Evolutionary conservation across 2,329 filamentous ascomycete genomes (phyloP), one percentile per base, ranked within the genome.

Genomic region (Colletotrichum limetticola): DNA sequence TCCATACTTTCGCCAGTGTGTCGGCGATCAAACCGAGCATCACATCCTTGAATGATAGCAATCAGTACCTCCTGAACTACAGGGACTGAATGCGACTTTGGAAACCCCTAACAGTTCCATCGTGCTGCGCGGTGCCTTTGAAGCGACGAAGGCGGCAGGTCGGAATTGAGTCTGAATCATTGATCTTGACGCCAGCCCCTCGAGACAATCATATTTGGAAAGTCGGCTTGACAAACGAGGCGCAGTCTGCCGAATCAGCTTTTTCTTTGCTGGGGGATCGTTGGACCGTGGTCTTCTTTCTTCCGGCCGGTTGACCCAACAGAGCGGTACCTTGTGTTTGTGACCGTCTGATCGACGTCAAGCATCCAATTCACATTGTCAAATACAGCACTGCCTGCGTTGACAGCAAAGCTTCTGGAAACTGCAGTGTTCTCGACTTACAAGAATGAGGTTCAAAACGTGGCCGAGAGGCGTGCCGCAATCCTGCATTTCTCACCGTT

Each of bases 331-430:
- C 14, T 16, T 26, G 35, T 32, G 58, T 35, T 16, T 61, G 35
- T 61, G 58, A 7, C 59, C 59, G 59, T 62, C 59, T 62, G 59
- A 52, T 62, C 59, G 24, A 30, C 59, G 19, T 42, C 58, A 46
- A 49, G 35, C 37, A 28, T 61, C n/a, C 8, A 12, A n/a, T 4
- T 49, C 16, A 8, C 32, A 26, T 24, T 61, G 24, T 49, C 35
- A 28, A 46, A 49, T 46, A 35, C 37, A 46, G 9, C 4, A 42
- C 24, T 61, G 24, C 32, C 57, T 60, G 9, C 37, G 2, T 61
- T 19, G 11, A 28, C 5, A 3, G 16, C 37, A 42, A 8, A 11
- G 24, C 5, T 35, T 35, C 4, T 35, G 16, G 9, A 16, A 35
- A 60, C 26, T 55, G 9, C 52, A 12, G 24, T 55, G 9, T 55